Evolutionary conservation across 2,329 filamentous ascomycete genomes (phyloP).

Genomic region (Clonostachys rhizophaga): DNA sequence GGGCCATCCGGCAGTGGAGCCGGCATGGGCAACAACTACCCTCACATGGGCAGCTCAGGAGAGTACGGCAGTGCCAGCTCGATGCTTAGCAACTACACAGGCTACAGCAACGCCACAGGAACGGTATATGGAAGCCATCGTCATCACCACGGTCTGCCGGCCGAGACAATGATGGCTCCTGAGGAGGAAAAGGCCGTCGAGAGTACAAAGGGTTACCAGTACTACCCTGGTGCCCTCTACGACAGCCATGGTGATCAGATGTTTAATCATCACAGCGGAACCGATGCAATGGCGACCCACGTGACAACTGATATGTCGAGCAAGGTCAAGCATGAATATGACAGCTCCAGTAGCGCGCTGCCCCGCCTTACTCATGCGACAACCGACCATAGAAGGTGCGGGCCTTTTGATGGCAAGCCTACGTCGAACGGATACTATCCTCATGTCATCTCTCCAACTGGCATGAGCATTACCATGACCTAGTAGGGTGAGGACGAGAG

Average conservation of each 20-base stretch:
- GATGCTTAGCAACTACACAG: conserved; percentile 26
- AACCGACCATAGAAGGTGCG: conserved; percentile 28
- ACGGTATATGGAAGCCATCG: conserved; percentile 32
- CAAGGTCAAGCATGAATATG: conserved; percentile 47
- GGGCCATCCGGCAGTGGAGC: conserved; percentile 62
- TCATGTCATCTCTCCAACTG: conserved; percentile 39
- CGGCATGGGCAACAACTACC: conserved; percentile 39
- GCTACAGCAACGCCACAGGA: conserved; percentile 14
- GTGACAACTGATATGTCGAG: conserved; percentile 16
- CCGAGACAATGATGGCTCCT: conserved; percentile 44
- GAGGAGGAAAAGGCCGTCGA: conserved; percentile 47
- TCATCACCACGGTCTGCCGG: conserved; percentile 43
- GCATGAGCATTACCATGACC: conserved; percentile 36
- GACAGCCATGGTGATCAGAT: conserved; percentile 40
- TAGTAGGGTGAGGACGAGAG: conserved; percentile 4
- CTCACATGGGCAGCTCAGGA: conserved; percentile 12
- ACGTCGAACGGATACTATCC: conserved; percentile 50
- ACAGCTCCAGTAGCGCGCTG: conserved; percentile 19
- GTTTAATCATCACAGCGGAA: conserved; percentile 32
- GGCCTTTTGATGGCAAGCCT: conserved; percentile 48
- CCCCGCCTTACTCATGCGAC: conserved; percentile 40
- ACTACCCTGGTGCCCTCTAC: conserved; percentile 47
- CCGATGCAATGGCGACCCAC: conserved; percentile 26
- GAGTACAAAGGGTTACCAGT: conserved; percentile 46
- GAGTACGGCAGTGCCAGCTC: conserved; percentile 18